Base-by-base conservation (phyloP, 2,329 filamentous ascomycete species). In the Sclerotinia trifoliorum region DNA sequence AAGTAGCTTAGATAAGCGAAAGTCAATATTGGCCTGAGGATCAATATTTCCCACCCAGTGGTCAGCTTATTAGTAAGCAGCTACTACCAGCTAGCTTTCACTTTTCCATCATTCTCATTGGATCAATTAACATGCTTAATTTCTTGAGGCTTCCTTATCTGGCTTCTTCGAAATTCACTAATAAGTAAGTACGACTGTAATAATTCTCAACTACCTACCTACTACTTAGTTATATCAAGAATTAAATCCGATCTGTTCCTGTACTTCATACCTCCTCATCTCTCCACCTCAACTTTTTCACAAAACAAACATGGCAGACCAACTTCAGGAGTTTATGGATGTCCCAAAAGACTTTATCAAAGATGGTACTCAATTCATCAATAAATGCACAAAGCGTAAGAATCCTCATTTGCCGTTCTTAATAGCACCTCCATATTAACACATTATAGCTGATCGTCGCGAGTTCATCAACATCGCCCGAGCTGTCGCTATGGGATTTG, bases 271-370 rank as follows among this genome's bases (percentile, higher is more conserved):
- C 46, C 39, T 56, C 42, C 51, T 29, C 42, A 42, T 39, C 44
- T 48, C 68, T n/a, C 42, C 51, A 49, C 44, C 60, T 66, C 35
- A 39, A 42, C 24, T 21, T 44, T 58, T n/a, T n/a, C 67, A 61
- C 71, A 70, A 42, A 77, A 70, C 71, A 42, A 77, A 70, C 71
- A 82, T 83, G 81, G 81, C 83, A 72, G 85, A 87, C 74, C 84
- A 86, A 79, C 77, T 86, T 72, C 84, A 86, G 77, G 84, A 86
- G 73, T 78, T 87, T 72, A 80, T 84, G 73, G 85, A 87, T 69
- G 82, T 84, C 76, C 82, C 82, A 39, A 78, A 78, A 71, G 81
- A 83, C 71, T 84, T 84, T 74, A 72, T 83, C 62, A 78, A 75
- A 67, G 80, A 81, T 42, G 80, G 80, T 65, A 78, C 78, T 35